Evolutionary conservation across 2,329 filamentous ascomycete species (phyloP).

Genomic region (Talaromyces sp.): DNA sequence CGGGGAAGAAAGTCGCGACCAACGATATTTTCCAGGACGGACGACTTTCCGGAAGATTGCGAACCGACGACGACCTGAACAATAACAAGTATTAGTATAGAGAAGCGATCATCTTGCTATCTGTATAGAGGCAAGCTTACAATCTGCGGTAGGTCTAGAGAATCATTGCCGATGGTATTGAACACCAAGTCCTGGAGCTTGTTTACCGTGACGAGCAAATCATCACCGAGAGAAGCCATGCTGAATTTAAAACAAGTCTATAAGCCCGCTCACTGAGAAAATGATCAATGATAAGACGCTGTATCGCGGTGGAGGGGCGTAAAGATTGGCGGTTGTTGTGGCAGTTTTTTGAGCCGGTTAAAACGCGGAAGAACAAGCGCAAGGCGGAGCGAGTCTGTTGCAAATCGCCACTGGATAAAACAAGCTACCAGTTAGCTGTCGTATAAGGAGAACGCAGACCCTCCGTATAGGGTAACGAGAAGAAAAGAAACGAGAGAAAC

Average conservation of each 20-base stretch:
- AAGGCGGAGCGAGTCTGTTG: background rate
- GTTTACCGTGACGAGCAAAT: slow-evolving; percentile 93
- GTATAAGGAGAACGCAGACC: background rate
- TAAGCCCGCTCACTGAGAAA: background rate
- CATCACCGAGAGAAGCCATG: slow-evolving; percentile 97
- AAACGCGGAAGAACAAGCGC: slow-evolving; percentile 1
- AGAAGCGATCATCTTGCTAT: background rate
- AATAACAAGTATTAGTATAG: slow-evolving; percentile 13
- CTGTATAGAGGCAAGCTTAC: slow-evolving; percentile 55
- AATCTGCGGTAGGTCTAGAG: slow-evolving; percentile 95
- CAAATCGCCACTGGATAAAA: background rate
- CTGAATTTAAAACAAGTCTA: slow-evolving; percentile 21
- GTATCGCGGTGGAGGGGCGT: background rate
- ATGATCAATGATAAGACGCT: background rate
- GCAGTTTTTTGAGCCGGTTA: slow-evolving; percentile 4
- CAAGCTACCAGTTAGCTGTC: background rate
- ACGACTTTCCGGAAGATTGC: slow-evolving; percentile 97
- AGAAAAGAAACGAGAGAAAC: slow-evolving; percentile 5
- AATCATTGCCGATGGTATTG: slow-evolving; percentile 99
- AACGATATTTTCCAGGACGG: slow-evolving; percentile 97
- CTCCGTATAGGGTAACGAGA: background rate
- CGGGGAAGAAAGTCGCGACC: slow-evolving; percentile 95
- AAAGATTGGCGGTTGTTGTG: background rate
- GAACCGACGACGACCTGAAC: slow-evolving; percentile 92
- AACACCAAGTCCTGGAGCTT: slow-evolving; percentile 98